These are phyloP conservation scores for Arctium minus DNA, from an alignment of 129 eudicot genomes.

Conservation along the genomic window DNA sequence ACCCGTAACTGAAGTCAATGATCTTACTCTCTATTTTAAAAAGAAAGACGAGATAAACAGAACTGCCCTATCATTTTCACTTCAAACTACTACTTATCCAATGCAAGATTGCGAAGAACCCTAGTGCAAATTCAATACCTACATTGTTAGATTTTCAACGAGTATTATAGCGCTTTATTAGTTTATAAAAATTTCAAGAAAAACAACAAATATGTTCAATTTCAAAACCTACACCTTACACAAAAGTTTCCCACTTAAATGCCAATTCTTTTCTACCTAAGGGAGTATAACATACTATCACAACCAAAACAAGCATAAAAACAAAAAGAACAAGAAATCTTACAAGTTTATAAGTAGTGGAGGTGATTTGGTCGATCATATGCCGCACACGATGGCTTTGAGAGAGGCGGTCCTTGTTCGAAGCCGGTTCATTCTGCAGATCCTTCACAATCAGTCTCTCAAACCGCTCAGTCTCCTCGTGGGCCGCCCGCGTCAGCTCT, in stretches of 20 bases:
- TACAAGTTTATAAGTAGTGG: slow-evolving; percentile 75
- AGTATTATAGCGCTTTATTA: background rate
- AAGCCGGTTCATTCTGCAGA: slow-evolving; percentile 78
- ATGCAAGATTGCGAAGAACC: background rate
- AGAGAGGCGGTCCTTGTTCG: slow-evolving; percentile 67
- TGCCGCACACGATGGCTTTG: slow-evolving; percentile 96
- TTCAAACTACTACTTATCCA: background rate
- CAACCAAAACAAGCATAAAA: background rate
- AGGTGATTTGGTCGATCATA: slow-evolving; percentile 73
- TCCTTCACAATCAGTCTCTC: slow-evolving; percentile 82
- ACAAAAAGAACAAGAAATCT: background rate
- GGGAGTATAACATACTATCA: background rate
- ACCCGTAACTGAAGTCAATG: background rate
- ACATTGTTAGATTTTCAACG: background rate
- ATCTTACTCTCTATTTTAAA: background rate
- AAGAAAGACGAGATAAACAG: background rate
- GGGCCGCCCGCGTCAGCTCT: slow-evolving; percentile 84
- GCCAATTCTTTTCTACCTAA: background rate
- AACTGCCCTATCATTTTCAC: background rate
- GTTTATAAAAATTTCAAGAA: background rate
- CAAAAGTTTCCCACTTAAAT: background rate
- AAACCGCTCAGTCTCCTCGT: slow-evolving; percentile 91
- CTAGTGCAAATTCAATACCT: background rate
- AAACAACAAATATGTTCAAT: background rate
- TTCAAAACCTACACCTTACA: slow-evolving; percentile 1